These are phyloP conservation scores for Suillus paluster DNA, from an alignment of 768 basidiomycete genomes.

Conservation along the genomic window DNA sequence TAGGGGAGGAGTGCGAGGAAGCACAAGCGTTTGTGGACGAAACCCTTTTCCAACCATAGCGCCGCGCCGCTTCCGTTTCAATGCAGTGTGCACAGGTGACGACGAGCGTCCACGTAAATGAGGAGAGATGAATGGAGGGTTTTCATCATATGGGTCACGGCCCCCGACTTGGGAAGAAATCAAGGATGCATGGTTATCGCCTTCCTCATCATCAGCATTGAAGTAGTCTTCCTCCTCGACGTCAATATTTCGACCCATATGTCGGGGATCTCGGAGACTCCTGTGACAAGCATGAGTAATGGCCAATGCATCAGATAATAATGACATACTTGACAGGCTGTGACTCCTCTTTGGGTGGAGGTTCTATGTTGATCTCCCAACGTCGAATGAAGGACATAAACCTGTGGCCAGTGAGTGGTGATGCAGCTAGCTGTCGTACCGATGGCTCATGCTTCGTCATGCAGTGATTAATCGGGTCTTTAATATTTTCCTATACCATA, in stretches of 20 bases:
- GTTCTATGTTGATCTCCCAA: conserved; percentile 94
- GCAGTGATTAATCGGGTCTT: conserved; percentile 80
- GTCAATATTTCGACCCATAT: conserved; percentile 57
- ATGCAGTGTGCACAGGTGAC: conserved; percentile 36
- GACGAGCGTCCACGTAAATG: conserved; percentile 30
- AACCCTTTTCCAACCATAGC: conserved; percentile 51
- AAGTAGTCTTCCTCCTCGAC: conserved; percentile 93
- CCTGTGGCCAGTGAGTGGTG: conserved; percentile 62
- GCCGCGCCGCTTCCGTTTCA: conserved; percentile 65
- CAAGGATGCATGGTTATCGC: conserved; percentile 44
- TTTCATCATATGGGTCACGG: conserved; percentile 40
- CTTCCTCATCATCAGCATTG: conserved; percentile 85
- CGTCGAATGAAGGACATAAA: conserved; percentile 76
- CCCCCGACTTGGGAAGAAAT: conserved; percentile 31
- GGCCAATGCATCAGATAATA: not conserved
- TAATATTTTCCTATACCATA: conserved; percentile 78
- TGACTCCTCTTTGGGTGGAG: conserved; percentile 56
- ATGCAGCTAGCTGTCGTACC: conserved; percentile 65
- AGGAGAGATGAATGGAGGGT: conserved; percentile 35
- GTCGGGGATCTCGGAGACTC: conserved; percentile 42
- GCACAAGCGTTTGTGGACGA: conserved; percentile 43
- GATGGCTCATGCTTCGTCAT: conserved; percentile 76
- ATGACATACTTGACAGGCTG: conserved; percentile 56
- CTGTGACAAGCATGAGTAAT: conserved; percentile 34
- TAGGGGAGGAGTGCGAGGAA: conserved; percentile 56